Conservation (phyloP, 1,284 basidiomycete species). For the Marasmius sp. region DNA sequence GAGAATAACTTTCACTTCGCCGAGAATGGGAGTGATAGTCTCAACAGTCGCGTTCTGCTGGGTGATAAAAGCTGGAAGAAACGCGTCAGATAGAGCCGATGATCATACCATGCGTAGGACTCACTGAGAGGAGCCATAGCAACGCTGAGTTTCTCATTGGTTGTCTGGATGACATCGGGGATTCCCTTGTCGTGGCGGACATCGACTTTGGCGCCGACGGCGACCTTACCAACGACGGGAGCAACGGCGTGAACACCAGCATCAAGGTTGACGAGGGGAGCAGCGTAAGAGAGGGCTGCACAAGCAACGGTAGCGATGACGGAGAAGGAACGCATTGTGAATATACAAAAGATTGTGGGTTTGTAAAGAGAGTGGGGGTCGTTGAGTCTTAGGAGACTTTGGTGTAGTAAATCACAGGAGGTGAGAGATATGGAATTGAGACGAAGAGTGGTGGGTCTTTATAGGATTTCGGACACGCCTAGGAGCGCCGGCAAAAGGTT, state of each 20-base stretch:
- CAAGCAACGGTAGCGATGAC: conserved; percentile 39
- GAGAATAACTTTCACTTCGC: conserved; percentile 30
- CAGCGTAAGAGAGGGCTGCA: conserved; percentile 25
- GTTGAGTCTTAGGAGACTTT: conserved; percentile 14
- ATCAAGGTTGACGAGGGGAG: conserved; percentile 14
- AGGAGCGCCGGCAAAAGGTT: not conserved
- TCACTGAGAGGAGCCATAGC: not conserved
- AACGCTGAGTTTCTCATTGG: not conserved
- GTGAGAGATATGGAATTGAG: conserved; percentile 7
- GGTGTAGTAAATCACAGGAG: conserved; percentile 8
- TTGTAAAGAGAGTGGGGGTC: conserved; percentile 31
- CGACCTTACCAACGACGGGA: conserved; percentile 8
- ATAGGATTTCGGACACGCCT: not conserved
- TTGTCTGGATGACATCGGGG: not conserved
- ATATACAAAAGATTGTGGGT: conserved; percentile 24
- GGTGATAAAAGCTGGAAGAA: conserved; percentile 27
- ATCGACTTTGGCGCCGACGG: not conserved
- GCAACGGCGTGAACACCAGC: not conserved
- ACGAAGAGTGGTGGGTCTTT: not conserved
- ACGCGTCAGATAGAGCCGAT: not conserved
- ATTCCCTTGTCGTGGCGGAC: not conserved
- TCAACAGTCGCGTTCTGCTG: conserved; percentile 29
- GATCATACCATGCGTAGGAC: not conserved
- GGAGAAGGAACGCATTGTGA: conserved; percentile 47
- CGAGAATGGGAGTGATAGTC: conserved; percentile 25